Conservation (phyloP, 805 yeast species). For the Candida qinlingensis region DNA sequence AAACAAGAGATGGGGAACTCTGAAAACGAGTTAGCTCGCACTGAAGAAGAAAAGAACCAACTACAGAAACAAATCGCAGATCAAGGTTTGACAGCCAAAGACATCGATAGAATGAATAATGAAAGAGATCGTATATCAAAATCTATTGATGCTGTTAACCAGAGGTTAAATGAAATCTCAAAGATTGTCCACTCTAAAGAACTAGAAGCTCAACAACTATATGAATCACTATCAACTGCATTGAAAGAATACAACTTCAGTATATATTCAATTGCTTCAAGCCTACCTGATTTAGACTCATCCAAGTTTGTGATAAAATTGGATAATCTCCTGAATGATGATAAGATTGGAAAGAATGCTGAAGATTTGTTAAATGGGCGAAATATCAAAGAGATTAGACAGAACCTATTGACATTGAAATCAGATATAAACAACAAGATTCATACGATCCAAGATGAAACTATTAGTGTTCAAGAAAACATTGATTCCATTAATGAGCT, state of each 20-base stretch:
- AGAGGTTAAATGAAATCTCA: conserved; percentile 41
- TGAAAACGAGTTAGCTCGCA: conserved; percentile 34
- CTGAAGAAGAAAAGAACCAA: conserved; percentile 37
- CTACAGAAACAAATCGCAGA: conserved; percentile 39
- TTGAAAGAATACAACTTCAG: conserved; percentile 52
- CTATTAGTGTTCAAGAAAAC: conserved; percentile 50
- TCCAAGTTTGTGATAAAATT: conserved; percentile 37
- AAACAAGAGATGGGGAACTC: conserved; percentile 45
- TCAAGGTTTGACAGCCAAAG: conserved; percentile 56
- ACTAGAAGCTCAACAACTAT: conserved; percentile 41
- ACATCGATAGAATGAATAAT: conserved; percentile 55
- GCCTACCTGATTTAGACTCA: conserved; percentile 22
- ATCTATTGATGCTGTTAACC: conserved; percentile 42
- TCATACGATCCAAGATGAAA: conserved; percentile 51
- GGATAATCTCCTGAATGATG: conserved; percentile 34
- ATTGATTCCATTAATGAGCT: conserved; percentile 52
- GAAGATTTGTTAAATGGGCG: conserved; percentile 34
- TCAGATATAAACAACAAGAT: conserved; percentile 39
- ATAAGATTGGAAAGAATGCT: conserved; percentile 41
- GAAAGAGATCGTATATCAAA: conserved; percentile 57
- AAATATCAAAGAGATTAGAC: conserved; percentile 33
- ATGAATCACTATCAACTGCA: conserved; percentile 45
- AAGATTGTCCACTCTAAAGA: conserved; percentile 46
- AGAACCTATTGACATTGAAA: conserved; percentile 39
- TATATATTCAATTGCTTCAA: conserved; percentile 43